Evolutionary conservation across 805 yeast genomes (phyloP).

Genomic region (Scheffersomyces coipomensis): DNA sequence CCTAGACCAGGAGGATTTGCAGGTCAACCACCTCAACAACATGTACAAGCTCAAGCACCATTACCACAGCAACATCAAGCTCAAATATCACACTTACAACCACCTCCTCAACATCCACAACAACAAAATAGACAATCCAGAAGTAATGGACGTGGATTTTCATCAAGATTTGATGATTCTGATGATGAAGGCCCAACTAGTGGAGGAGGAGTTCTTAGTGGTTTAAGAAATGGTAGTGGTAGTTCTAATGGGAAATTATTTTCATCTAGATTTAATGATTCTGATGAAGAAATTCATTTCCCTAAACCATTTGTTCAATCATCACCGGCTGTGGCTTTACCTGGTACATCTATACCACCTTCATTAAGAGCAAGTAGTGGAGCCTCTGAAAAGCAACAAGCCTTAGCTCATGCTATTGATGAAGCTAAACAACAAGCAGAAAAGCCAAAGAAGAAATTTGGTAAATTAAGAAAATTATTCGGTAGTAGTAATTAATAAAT

Average conservation of each 20-base stretch:
- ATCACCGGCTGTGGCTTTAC: slow-evolving; percentile 1
- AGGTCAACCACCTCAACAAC: not conserved
- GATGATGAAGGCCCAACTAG: slow-evolving; percentile 47
- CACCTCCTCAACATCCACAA: slow-evolving; percentile 2
- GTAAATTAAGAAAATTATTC: slow-evolving; percentile 38
- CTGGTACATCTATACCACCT: not conserved
- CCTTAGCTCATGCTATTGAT: not conserved
- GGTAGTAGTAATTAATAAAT: slow-evolving; percentile 21
- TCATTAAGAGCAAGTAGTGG: not conserved
- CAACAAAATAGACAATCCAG: not conserved
- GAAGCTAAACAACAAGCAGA: not conserved
- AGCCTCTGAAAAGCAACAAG: not conserved
- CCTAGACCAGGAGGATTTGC: not conserved
- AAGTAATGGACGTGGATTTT: slow-evolving; percentile 23
- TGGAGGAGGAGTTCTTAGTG: not conserved
- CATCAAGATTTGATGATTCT: slow-evolving; percentile 61
- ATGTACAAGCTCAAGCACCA: not conserved
- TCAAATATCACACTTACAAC: not conserved
- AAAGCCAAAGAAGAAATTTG: slow-evolving; percentile 38
- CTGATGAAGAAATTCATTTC: slow-evolving; percentile 51
- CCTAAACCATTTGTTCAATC: not conserved
- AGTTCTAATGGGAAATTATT: slow-evolving; percentile 17
- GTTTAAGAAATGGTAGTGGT: not conserved
- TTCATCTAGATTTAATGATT: slow-evolving; percentile 60
- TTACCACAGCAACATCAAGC: not conserved